Evolutionary conservation across 2,329 filamentous ascomycete genomes (phyloP), one percentile per base, ranked within the genome.

Genomic region (Penicillium digitatum): DNA sequence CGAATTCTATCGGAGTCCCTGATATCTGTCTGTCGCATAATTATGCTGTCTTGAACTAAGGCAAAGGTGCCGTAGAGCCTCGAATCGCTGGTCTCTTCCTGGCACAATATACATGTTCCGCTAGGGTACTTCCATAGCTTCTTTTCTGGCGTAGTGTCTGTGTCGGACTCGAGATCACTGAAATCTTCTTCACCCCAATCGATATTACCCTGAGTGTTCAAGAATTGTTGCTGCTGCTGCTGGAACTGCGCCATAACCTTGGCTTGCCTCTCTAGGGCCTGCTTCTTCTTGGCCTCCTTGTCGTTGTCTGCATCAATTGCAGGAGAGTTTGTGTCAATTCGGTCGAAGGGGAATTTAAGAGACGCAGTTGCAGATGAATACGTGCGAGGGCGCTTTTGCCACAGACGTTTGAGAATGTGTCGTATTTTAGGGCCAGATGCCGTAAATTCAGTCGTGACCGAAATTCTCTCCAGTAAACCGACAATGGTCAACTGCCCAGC

Each of bases 221-320:
- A 78, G 74, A 99, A 99, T 66, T 85, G 94, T 74, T 95, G 93
- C 70, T 97, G 95, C 69, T 99, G 93, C 69, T 96, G 88, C 71
- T 97, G 94, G 74, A 99, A 96, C 69, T 96, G 91, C 1, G 92
- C 94, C 92, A 99, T 96, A 31, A 99, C 90, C 67, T 86, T 88
- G 2, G 92, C 92, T 73, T 97, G 92, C 22, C 94, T 85, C 64
- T 91, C 93, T 38, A 92, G 76, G 0, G 94, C 94, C 49, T 93
- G 89, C 73, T 89, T 88, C 79, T 96, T 99, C 78, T 93, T 96
- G 57, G 85, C 79, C 71, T 93, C 89, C 16, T 84, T 82, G 67
- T 81, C 79, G 54, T 78, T 76, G 32, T 79, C 77, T 58, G 83
- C 80, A 51, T 79, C 81, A 52, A 79, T 82, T 14, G 88, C 88